phyloP scores from a whole-genome alignment of 225 moss, liverwort and hornwort species.

The Physcomitrellopsis africana region DNA sequence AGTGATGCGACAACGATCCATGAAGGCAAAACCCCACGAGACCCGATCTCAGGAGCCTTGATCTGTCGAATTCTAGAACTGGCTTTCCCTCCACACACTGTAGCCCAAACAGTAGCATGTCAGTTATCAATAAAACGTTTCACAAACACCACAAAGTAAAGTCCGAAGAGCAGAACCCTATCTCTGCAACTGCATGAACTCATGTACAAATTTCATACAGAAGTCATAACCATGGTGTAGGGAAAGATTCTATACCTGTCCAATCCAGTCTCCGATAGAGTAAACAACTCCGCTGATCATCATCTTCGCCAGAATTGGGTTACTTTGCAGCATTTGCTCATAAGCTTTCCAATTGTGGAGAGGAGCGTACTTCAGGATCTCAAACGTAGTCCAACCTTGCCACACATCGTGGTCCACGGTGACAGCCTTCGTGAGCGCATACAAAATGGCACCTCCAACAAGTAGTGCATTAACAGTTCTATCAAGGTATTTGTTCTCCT shows the following conservation, averaged over 20 bases:
- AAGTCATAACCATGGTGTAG: too few relatives aligned
- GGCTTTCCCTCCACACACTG: constrained; percentile 89
- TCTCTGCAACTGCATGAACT: too few relatives aligned
- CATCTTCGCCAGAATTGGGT: constrained; percentile 95
- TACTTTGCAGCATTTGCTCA: constrained; percentile 70
- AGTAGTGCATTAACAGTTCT: constrained; percentile 67
- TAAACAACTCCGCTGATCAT: constrained; percentile 95
- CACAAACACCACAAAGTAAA: too few relatives aligned
- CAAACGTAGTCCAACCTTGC: constrained; percentile 90
- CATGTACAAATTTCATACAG: too few relatives aligned
- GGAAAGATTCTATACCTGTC: constrained; percentile 50
- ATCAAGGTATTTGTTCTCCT: constrained; percentile 71
- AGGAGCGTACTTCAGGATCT: constrained; percentile 84
- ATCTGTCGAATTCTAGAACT: constrained; percentile 75
- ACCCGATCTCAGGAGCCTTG: constrained; percentile 80
- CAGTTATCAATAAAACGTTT: not conserved
- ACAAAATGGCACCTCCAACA: constrained; percentile 65
- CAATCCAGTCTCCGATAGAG: constrained; percentile 93
- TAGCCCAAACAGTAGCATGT: not conserved
- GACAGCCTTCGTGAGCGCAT: constrained; percentile 65
- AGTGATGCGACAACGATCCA: constrained; percentile 90
- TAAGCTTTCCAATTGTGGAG: constrained; percentile 92
- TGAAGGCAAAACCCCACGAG: constrained; percentile 91
- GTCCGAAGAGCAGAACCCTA: too few relatives aligned
- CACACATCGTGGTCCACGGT: constrained; percentile 94